These are phyloP conservation scores for Epithemia pelagica DNA, from an alignment of 108 stramenopile genomes.

Conservation along the genomic window DNA sequence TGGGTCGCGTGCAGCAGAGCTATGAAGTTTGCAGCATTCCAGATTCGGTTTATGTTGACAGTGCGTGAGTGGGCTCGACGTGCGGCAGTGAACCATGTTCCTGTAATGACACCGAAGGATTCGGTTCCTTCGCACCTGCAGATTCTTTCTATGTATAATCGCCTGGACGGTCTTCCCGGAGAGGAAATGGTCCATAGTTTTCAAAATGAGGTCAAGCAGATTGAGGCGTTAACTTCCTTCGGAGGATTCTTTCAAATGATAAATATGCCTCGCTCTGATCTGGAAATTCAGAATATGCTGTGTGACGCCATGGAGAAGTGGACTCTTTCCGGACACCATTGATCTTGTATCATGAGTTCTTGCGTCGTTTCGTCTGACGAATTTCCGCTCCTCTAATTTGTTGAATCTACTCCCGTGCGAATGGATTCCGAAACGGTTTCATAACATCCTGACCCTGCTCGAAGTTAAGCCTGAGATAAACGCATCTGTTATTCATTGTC, in stretches of 20 bases:
- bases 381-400: too few relatives aligned
- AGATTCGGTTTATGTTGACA: not conserved
- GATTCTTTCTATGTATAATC: not conserved
- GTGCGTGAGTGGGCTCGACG: not conserved
- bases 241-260: not conserved
- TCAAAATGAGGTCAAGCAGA: not conserved
- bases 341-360: not conserved
- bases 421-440: too few relatives aligned
- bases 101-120: too few relatives aligned
- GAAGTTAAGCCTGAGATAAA: too few relatives aligned
- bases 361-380: too few relatives aligned
- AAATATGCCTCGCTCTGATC: not conserved
- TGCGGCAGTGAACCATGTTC: too few relatives aligned
- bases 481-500: too few relatives aligned
- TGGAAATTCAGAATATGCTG: not conserved
- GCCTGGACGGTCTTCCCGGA: not conserved
- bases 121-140: too few relatives aligned
- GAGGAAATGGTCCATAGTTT: not conserved
- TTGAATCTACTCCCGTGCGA: too few relatives aligned
- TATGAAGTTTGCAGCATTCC: not conserved
- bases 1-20: not conserved
- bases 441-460: too few relatives aligned
- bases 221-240: not conserved
- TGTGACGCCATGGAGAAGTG: not conserved
- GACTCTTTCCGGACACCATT: not conserved